A percentile compares a stretch with the other conserved stretches of the same genome.
Evolutionary conservation across 148 eudicot species (phyloP).

Genomic region (Fagopyrum esculentum): DNA sequence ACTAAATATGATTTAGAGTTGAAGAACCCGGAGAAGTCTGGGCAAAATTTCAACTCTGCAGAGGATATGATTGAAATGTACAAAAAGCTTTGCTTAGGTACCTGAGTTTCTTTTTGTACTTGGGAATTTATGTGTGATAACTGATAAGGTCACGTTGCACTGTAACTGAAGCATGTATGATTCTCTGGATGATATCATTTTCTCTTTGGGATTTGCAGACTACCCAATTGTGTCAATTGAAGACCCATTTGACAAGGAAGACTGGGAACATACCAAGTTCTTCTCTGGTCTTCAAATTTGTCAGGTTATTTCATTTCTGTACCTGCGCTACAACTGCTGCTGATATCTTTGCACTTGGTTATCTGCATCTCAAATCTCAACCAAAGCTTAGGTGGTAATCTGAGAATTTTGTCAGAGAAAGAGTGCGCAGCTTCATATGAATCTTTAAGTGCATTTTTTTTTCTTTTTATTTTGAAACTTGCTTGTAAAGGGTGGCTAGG

Average conservation of each 20-base stretch:
- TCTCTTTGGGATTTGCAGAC: constrained; percentile 28
- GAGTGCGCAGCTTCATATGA: background rate
- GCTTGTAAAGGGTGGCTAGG: background rate
- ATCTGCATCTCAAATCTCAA: background rate
- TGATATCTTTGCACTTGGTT: background rate
- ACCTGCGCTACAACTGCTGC: background rate
- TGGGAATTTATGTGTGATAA: background rate
- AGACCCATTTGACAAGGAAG: constrained; percentile 99
- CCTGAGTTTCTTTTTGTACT: constrained; percentile 5
- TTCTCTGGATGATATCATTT: background rate
- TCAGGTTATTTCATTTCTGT: constrained; percentile 47
- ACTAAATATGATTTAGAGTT: constrained; percentile 88
- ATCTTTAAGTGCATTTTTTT: background rate
- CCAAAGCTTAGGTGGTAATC: constrained; percentile 6
- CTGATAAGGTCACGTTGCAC: background rate
- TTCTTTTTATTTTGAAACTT: background rate
- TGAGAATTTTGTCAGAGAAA: background rate
- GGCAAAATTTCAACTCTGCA: constrained; percentile 83
- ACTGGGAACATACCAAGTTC: constrained; percentile 77
- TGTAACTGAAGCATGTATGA: background rate
- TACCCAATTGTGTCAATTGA: constrained; percentile 89
- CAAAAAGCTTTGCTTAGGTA: constrained; percentile 80
- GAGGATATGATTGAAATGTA: constrained; percentile 92
- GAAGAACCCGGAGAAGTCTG: constrained; percentile 69
- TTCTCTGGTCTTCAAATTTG: constrained; percentile 68